Conservation (phyloP, 176 grass and related monocot genomes). For the Lolium perenne region DNA sequence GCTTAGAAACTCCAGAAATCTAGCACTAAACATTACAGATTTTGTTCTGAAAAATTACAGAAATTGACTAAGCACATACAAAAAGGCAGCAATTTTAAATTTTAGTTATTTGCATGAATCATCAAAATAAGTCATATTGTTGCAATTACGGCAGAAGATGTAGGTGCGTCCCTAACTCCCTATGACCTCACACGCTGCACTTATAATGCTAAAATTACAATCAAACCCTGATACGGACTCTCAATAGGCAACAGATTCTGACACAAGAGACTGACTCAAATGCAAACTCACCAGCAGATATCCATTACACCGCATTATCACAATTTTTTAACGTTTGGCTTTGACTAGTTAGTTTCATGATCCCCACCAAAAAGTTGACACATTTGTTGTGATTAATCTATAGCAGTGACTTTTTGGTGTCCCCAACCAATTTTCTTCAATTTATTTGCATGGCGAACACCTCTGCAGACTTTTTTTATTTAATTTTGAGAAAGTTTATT, state of each 20-base stretch:
- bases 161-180: neutral
- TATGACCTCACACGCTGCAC: neutral
- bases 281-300: neutral
- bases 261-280: neutral
- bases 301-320: neutral
- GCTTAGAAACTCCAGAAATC: slow-evolving; percentile 16
- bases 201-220: slow-evolving; percentile 29
- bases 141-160: slow-evolving; percentile 10
- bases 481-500: neutral
- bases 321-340: neutral
- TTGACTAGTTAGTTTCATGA: neutral
- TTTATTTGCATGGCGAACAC: neutral
- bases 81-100: neutral
- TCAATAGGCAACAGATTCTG: neutral
- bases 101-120: slow-evolving; percentile 6
- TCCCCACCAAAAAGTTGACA: neutral
- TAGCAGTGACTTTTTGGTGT: neutral
- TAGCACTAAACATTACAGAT: neutral
- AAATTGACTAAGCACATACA: slow-evolving; percentile 17
- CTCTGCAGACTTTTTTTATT: neutral
- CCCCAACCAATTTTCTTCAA: neutral
- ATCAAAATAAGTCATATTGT: neutral
- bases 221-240: neutral
- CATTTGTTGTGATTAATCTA: neutral
- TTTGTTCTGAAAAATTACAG: slow-evolving; percentile 19